phyloP scores from a whole-genome alignment of 768 basidiomycete species.

The Glaciozyma martinii region DNA sequence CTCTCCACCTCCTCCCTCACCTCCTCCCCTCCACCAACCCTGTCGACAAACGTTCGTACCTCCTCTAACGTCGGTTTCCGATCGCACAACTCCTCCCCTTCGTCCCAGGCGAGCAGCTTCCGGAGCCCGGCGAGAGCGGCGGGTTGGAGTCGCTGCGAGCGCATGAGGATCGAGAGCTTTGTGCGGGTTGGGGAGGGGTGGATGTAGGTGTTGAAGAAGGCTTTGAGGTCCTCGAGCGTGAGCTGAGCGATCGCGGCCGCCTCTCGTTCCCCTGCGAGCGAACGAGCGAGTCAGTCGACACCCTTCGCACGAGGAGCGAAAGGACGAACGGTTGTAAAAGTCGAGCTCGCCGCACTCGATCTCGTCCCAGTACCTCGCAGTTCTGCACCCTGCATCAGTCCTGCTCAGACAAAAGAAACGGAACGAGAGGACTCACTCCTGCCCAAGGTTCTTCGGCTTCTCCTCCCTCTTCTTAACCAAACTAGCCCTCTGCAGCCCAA shows the following conservation, averaged over 20 bases:
- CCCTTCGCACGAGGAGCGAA: neutral
- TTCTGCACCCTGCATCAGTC: slow-evolving; percentile 67
- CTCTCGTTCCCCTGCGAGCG: slow-evolving; percentile 75
- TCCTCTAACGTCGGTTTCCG: slow-evolving; percentile 3
- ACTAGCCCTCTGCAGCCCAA: slow-evolving; percentile 70
- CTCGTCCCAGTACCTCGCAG: slow-evolving; percentile 60
- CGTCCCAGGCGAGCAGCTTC: neutral
- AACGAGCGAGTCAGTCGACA: slow-evolving; percentile 63
- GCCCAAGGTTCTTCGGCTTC: slow-evolving; percentile 72
- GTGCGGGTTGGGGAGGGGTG: slow-evolving; percentile 59
- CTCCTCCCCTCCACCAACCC: neutral
- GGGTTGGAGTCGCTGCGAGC: slow-evolving; percentile 51
- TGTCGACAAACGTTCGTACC: neutral
- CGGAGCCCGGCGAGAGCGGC: neutral
- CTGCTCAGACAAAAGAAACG: slow-evolving; percentile 64
- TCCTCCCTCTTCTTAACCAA: slow-evolving; percentile 78
- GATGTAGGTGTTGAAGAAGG: slow-evolving; percentile 58
- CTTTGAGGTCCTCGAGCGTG: slow-evolving; percentile 63
- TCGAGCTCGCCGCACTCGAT: slow-evolving; percentile 74
- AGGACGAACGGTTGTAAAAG: slow-evolving; percentile 65
- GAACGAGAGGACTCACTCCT: slow-evolving; percentile 48
- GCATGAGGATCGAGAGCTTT: slow-evolving; percentile 78
- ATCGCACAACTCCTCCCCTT: neutral
- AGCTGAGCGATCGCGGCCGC: slow-evolving; percentile 55
- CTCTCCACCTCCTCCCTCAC: neutral